Conservation (phyloP, 305 asterid genomes). For the Solanum hybrid region DNA sequence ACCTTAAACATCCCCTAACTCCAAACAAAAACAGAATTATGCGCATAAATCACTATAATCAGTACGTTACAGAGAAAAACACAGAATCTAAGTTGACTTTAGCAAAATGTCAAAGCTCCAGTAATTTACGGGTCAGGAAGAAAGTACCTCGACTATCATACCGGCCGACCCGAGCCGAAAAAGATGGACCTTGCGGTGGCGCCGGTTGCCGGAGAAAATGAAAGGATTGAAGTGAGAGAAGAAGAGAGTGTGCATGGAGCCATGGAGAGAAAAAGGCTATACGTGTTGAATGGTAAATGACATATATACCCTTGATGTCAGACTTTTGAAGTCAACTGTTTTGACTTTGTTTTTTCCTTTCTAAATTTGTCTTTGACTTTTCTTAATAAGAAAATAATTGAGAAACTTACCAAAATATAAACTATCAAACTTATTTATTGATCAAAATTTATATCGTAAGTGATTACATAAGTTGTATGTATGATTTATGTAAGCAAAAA, state of each 20-base stretch:
- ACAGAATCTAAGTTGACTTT: not conserved
- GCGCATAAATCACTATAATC: not conserved
- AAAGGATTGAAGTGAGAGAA: not conserved
- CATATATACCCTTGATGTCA: not conserved
- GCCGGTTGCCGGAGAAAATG: constrained; percentile 1
- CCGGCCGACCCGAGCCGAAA: not conserved
- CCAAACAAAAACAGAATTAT: not conserved
- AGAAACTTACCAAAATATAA: not conserved
- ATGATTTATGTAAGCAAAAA: not conserved
- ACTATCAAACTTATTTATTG: not conserved
- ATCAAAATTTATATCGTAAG: not conserved
- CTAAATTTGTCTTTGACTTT: not conserved
- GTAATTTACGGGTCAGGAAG: not conserved
- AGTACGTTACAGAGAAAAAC: not conserved
- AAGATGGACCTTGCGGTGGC: not conserved
- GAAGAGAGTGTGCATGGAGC: not conserved
- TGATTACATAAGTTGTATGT: not conserved
- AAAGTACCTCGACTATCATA: not conserved
- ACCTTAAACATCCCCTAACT: not conserved
- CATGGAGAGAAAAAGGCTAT: not conserved
- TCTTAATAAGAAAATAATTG: not conserved
- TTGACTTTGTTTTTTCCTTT: not conserved
- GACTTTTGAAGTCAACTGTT: not conserved
- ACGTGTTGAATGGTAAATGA: not conserved
- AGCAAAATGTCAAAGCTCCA: not conserved